Evolutionary conservation across 164 flowering plant species (phyloP).

Genomic region (Platanus orientalis): DNA sequence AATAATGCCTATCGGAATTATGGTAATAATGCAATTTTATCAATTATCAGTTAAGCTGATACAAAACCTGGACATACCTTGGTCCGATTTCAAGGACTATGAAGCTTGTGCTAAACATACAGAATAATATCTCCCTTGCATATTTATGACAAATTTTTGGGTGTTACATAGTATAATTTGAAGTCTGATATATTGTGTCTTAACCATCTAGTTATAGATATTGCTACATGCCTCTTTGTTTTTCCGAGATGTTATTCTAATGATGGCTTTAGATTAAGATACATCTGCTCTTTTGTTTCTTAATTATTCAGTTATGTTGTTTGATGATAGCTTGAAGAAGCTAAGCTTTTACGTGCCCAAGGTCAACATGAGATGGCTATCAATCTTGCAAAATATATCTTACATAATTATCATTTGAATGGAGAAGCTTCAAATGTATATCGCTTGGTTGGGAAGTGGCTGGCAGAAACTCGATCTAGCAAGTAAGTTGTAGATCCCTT

Average conservation of each 20-base stretch:
- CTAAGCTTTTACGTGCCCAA: constrained; percentile 89
- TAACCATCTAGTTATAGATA: neutral
- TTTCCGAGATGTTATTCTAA: neutral
- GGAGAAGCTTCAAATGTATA: constrained; percentile 68
- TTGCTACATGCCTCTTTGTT: neutral
- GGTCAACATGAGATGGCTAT: constrained; percentile 95
- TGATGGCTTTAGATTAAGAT: neutral
- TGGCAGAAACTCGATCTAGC: constrained; percentile 96
- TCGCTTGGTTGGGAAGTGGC: constrained; percentile 97
- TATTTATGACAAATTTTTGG: too few species aligned
- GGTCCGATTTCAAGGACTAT: too few species aligned
- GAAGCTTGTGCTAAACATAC: too few species aligned
- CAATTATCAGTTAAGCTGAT: too few species aligned
- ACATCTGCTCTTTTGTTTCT: neutral
- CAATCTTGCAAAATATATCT: constrained; percentile 74
- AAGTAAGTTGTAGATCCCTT: constrained; percentile 47
- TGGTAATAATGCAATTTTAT: too few species aligned
- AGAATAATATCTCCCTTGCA: too few species aligned
- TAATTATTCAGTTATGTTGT: constrained; percentile 2
- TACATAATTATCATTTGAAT: constrained; percentile 42
- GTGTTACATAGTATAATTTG: too few species aligned
- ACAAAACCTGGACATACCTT: too few species aligned
- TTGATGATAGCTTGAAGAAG: constrained; percentile 81
- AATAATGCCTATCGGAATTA: too few species aligned
- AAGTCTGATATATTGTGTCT: neutral